These are phyloP conservation scores for Schizophyllum commune DNA, from an alignment of 1,284 basidiomycete species.

Conservation along the genomic window DNA sequence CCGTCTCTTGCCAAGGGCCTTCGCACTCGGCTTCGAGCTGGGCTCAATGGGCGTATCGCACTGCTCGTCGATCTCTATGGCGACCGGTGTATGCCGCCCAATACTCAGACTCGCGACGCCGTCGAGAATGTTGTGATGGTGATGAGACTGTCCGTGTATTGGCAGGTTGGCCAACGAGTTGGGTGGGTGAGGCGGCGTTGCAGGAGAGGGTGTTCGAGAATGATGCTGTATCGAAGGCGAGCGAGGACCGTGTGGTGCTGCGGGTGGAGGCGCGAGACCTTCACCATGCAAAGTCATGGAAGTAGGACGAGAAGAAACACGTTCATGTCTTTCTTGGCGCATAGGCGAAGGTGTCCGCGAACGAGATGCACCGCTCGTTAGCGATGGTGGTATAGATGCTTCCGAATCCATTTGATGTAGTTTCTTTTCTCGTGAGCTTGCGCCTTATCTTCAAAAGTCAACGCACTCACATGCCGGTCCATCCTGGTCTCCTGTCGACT, in stretches of 20 bases:
- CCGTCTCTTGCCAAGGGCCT: constrained; percentile 73
- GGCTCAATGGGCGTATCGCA: constrained; percentile 9
- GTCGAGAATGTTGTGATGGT: not conserved
- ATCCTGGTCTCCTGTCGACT: constrained; percentile 52
- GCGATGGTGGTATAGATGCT: constrained; percentile 5
- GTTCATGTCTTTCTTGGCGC: not conserved
- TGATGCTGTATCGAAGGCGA: constrained; percentile 36
- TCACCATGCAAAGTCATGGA: constrained; percentile 14
- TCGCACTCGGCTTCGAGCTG: constrained; percentile 48
- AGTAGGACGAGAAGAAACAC: constrained; percentile 10
- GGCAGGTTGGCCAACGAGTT: not conserved
- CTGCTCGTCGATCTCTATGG: constrained; percentile 3
- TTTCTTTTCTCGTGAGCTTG: constrained; percentile 14
- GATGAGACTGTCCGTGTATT: not conserved
- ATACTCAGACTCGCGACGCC: constrained; percentile 1
- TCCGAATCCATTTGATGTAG: constrained; percentile 2
- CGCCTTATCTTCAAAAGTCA: constrained; percentile 10
- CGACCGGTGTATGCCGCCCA: constrained; percentile 13
- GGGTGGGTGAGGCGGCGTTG: constrained; percentile 34
- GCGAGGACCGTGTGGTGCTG: constrained; percentile 62
- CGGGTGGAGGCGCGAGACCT: constrained; percentile 55
- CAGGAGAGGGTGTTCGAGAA: constrained; percentile 40
- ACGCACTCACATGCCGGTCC: constrained; percentile 43
- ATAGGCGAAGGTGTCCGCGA: constrained; percentile 6
- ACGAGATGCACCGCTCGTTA: constrained; percentile 1